Conservation (phyloP, 805 yeast genomes). For the Yarrowia porcina region DNA sequence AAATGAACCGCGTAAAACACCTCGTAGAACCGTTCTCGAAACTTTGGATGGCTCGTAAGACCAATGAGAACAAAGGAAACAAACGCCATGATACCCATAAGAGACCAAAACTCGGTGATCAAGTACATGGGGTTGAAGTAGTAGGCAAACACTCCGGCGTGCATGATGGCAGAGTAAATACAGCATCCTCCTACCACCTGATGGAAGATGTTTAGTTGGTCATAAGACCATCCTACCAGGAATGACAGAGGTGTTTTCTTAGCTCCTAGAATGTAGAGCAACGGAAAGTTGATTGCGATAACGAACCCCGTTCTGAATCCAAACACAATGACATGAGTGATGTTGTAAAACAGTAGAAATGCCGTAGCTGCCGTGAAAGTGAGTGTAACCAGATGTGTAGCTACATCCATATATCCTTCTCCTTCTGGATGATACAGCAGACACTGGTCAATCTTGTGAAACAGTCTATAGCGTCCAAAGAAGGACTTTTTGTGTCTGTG, state of each 20-base stretch:
- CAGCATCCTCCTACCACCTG: conserved; percentile 40
- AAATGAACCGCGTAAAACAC: conserved; percentile 31
- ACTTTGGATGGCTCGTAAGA: conserved; percentile 26
- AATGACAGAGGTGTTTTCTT: conserved; percentile 31
- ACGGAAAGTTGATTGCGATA: conserved; percentile 29
- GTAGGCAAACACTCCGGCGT: conserved; percentile 28
- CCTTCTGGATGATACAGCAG: conserved; percentile 18
- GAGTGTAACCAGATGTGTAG: not conserved
- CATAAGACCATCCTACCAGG: conserved; percentile 46
- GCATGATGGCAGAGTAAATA: conserved; percentile 27
- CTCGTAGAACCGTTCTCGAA: conserved; percentile 29
- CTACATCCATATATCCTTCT: not conserved
- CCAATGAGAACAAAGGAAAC: conserved; percentile 30
- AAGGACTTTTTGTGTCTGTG: not conserved
- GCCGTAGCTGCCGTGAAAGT: not conserved
- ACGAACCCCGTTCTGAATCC: conserved; percentile 33
- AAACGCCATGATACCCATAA: conserved; percentile 31
- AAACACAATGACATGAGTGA: conserved; percentile 25
- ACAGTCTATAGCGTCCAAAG: not conserved
- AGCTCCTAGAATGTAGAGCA: conserved; percentile 33
- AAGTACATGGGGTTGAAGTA: conserved; percentile 30
- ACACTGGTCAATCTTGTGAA: conserved; percentile 11
- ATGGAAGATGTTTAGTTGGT: conserved; percentile 45
- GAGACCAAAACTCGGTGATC: conserved; percentile 29
- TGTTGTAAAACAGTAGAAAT: conserved; percentile 1